A percentile compares a stretch with the other conserved stretches of the same genome.
Conservation (phyloP, 495 filamentous ascomycete species). For the Collariella sp. region DNA sequence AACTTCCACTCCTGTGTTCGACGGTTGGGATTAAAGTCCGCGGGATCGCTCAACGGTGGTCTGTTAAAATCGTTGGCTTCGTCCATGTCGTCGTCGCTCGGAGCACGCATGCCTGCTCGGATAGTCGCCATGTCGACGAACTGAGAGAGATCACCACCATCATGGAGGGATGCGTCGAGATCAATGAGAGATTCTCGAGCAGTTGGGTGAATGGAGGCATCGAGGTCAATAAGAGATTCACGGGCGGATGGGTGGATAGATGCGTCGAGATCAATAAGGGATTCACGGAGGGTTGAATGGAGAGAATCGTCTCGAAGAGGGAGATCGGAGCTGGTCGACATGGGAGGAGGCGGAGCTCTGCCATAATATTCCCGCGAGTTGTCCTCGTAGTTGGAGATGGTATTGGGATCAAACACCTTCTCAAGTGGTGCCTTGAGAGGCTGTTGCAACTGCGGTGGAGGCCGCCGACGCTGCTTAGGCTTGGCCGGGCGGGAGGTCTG, state of each 20-base stretch:
- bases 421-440: constrained; percentile 44
- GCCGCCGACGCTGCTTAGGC: constrained; percentile 37
- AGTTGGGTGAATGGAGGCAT: too few species aligned
- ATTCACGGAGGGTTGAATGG: constrained; percentile 43
- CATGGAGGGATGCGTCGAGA: constrained; percentile 49
- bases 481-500: constrained; percentile 32
- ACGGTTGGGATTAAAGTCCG: constrained; percentile 40
- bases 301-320: constrained; percentile 46
- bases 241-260: too few species aligned
- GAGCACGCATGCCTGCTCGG: constrained; percentile 37
- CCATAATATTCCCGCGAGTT: constrained; percentile 47
- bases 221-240: too few species aligned
- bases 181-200: too few species aligned
- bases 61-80: constrained; percentile 34
- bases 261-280: too few species aligned
- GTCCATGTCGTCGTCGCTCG: constrained; percentile 36
- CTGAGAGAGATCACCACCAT: constrained; percentile 41
- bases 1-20: constrained; percentile 57
- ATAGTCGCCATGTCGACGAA: constrained; percentile 54
- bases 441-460: constrained; percentile 44
- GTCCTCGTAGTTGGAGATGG: constrained; percentile 48
- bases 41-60: constrained; percentile 43
- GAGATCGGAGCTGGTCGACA: constrained; percentile 40
- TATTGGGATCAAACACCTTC: constrained; percentile 51
- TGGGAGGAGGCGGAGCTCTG: constrained; percentile 25